A percentile compares a stretch with the other conserved stretches of the same genome.
phyloP scores from a whole-genome alignment of 306 rosid genomes.

The Arachis hypogaea region DNA sequence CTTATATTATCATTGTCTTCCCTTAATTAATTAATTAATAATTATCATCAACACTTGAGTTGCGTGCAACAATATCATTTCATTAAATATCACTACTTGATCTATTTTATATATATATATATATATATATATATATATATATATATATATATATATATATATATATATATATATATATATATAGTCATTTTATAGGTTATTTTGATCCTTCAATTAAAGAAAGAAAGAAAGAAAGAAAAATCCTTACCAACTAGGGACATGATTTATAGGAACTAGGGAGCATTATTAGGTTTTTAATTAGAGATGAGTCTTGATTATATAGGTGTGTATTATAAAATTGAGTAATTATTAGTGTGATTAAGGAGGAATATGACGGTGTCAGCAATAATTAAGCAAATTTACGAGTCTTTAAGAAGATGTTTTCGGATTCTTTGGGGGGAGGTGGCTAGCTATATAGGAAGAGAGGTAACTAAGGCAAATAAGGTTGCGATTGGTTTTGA shows the following conservation, averaged over 20 bases:
- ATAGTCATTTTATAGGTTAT: background rate
- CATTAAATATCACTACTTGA: background rate
- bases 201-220: background rate
- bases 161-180: background rate
- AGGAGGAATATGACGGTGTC: background rate
- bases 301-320: background rate
- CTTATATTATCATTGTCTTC: constrained; percentile 31
- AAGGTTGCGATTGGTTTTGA: too few relatives aligned
- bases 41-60: background rate
- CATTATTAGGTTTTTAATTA: too few relatives aligned
- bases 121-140: background rate
- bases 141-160: too few relatives aligned
- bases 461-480: background rate
- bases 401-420: constrained; percentile 24
- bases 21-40: background rate
- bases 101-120: background rate
- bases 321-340: background rate
- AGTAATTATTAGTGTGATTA: background rate
- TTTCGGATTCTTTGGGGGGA: constrained; percentile 36
- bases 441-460: background rate
- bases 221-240: too few relatives aligned
- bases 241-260: too few relatives aligned
- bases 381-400: constrained; percentile 14
- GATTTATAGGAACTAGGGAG: background rate
- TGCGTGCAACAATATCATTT: constrained; percentile 11